Evolutionary conservation across 75 land plant species (phyloP).

Genomic region (Cryptomeria japonica): DNA sequence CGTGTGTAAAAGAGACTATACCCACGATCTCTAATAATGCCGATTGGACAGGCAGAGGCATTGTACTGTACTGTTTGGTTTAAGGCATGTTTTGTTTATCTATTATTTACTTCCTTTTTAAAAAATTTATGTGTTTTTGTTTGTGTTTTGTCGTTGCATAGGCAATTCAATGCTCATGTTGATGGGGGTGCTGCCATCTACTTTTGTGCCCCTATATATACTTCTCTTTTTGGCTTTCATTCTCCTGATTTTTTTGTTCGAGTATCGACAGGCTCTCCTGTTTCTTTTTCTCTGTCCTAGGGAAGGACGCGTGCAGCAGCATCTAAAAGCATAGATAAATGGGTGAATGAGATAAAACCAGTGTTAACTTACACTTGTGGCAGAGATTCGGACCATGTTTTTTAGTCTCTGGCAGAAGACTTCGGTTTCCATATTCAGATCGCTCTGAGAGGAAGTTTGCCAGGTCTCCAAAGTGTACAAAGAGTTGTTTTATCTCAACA

Average conservation of each 20-base stretch:
- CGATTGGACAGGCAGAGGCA: neutral
- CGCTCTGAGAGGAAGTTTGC: neutral
- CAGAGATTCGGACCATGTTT: neutral
- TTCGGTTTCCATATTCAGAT: neutral
- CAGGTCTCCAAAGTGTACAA: neutral
- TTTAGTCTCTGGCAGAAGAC: neutral
- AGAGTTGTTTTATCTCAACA: neutral
- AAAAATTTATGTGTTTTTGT: too few species aligned
- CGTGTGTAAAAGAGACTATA: neutral
- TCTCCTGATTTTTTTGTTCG: neutral
- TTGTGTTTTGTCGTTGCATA: neutral
- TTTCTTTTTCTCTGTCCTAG: neutral
- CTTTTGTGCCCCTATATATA: conserved; percentile 5
- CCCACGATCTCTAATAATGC: neutral
- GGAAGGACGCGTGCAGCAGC: conserved; percentile 10
- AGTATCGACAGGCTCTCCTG: neutral
- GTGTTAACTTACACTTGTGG: neutral
- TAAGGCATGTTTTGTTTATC: neutral
- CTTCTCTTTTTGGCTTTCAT: neutral
- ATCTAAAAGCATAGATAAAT: neutral
- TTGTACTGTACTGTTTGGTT: neutral
- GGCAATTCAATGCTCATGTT: conserved; percentile 7
- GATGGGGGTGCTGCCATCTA: conserved; percentile 13
- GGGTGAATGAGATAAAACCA: neutral
- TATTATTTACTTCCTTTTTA: neutral